Evolutionary conservation across 148 eudicot species (phyloP), one percentile per base, ranked within the genome.

Genomic region (Linanthus parryae): DNA sequence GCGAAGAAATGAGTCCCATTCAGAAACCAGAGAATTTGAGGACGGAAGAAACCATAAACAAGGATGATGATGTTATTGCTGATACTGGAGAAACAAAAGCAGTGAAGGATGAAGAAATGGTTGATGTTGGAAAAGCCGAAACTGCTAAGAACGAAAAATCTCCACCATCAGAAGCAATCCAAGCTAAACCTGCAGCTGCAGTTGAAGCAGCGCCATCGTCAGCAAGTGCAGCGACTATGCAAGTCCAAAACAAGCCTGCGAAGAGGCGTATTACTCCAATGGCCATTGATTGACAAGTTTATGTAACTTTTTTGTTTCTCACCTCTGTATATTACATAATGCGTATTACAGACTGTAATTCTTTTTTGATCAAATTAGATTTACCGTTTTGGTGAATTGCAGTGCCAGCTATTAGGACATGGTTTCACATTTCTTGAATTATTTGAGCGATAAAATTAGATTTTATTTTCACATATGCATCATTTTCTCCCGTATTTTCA

Each of bases 251-350:
- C 61, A 91, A 77, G 72, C 75, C 96, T 23, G 82, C 94, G 33
- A 87, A 76, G 76, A 77, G 77, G 72, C 84, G 98, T 29, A 92
- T 92, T 62, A 92, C 96, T 40, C 98, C 98, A 0, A 79, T 87
- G 77, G 96, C 90, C 14, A 81, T 86, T 10, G 88, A 77, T 75
- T 88, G 37, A 47, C 2, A 17, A 15, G 71, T 36, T 63, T 24
- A 61, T n/a, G n/a, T n/a, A n/a, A n/a, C n/a, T n/a, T n/a, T n/a
- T n/a, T n/a, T 38, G 1, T 1, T 30, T 38, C 17, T 18, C 27
- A 12, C 19, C 28, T 24, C 48, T 52, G 51, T 52, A 43, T 26
- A 54, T 41, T 8, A 13, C 14, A 10, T 45, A 22, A 19, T 20
- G 49, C 22, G 23, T 16, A 42, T 42, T 16, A 2, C 10, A 6